Conservation (phyloP, 2,329 filamentous ascomycete genomes). For the Penicillium sp. region DNA sequence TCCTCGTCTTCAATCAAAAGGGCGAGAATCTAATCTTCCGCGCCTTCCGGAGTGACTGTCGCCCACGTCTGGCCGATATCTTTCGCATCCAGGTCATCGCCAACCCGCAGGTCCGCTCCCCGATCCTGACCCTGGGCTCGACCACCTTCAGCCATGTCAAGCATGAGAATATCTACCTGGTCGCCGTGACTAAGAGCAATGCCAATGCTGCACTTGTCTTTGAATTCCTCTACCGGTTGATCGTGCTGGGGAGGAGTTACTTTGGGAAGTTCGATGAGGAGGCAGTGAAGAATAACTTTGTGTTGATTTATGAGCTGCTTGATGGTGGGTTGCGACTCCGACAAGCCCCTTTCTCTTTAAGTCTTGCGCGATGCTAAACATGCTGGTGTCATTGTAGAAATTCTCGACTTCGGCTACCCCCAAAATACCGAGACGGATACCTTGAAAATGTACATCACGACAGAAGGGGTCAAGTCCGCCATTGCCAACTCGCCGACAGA, state of each 20-base stretch:
- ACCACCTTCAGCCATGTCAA: conserved; percentile 99
- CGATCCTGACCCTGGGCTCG: conserved; percentile 94
- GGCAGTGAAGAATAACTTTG: conserved; percentile 99
- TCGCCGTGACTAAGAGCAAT: conserved; percentile 98
- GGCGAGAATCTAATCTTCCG: conserved; percentile 99
- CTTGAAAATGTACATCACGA: conserved; percentile 99
- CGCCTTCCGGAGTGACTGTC: conserved; percentile 97
- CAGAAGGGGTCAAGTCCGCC: conserved; percentile 93
- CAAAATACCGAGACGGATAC: conserved; percentile 99
- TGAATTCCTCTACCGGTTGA: conserved; percentile 93
- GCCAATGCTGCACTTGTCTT: conserved; percentile 98
- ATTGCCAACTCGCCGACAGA: conserved; percentile 73
- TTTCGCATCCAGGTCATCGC: conserved; percentile 99
- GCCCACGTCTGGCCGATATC: conserved; percentile 95
- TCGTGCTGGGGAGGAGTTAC: conserved; percentile 89
- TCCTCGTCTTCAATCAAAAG: conserved; percentile 99
- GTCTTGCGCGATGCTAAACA: not conserved
- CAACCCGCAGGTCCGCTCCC: conserved; percentile 95
- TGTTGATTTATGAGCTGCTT: conserved; percentile 94
- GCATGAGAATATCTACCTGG: conserved; percentile 98
- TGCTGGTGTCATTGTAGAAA: conserved; percentile 64
- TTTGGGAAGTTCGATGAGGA: conserved; percentile 99
- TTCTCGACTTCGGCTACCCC: conserved; percentile 97
- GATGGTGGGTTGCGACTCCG: conserved; percentile 67
- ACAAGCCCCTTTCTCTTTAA: not conserved